A percentile compares a stretch with the other conserved stretches of the same genome.
These are phyloP conservation scores for Vitis hybrid DNA, from an alignment of 177 flowering plant genomes.

Conservation along the genomic window DNA sequence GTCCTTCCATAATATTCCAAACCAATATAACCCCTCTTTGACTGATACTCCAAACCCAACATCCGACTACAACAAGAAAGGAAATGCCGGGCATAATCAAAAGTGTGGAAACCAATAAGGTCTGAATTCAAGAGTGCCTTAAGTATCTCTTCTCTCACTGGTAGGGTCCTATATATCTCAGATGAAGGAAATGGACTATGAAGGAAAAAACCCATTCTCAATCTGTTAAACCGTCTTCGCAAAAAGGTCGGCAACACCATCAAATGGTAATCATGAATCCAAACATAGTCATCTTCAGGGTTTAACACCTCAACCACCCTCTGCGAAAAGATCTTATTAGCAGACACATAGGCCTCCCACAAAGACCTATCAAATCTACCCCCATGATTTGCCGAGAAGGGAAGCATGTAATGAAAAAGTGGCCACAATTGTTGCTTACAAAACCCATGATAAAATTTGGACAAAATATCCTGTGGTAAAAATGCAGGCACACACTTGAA, in stretches of 20 bases:
- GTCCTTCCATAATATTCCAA: slow-evolving; percentile 15
- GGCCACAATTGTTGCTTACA: slow-evolving; percentile 21
- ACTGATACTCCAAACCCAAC: slow-evolving; percentile 16
- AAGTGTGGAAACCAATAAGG: slow-evolving; percentile 17
- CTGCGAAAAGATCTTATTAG: slow-evolving; percentile 22
- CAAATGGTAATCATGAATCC: slow-evolving; percentile 28
- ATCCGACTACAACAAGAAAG: slow-evolving; percentile 21
- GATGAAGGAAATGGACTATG: slow-evolving; percentile 6
- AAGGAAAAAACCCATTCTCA: slow-evolving; percentile 19
- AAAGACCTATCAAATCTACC: slow-evolving; percentile 13
- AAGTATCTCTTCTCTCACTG: slow-evolving; percentile 20
- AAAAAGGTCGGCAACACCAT: slow-evolving; percentile 20
- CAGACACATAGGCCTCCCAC: slow-evolving; percentile 27
- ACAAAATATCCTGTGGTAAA: slow-evolving; percentile 13
- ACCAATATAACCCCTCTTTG: slow-evolving; percentile 17
- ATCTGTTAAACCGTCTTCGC: slow-evolving; percentile 15
- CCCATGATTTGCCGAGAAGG: slow-evolving; percentile 11
- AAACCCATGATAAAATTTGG: slow-evolving; percentile 13
- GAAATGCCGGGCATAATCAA: slow-evolving; percentile 9
- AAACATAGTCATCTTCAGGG: slow-evolving; percentile 24
- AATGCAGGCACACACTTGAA: slow-evolving; percentile 18
- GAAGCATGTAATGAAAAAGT: slow-evolving; percentile 19
- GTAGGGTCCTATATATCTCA: slow-evolving; percentile 17
- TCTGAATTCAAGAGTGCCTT: slow-evolving; percentile 15
- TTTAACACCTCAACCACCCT: slow-evolving; percentile 22